Base-by-base conservation (phyloP, 495 filamentous ascomycete species). In the Penicillium desertorum region DNA sequence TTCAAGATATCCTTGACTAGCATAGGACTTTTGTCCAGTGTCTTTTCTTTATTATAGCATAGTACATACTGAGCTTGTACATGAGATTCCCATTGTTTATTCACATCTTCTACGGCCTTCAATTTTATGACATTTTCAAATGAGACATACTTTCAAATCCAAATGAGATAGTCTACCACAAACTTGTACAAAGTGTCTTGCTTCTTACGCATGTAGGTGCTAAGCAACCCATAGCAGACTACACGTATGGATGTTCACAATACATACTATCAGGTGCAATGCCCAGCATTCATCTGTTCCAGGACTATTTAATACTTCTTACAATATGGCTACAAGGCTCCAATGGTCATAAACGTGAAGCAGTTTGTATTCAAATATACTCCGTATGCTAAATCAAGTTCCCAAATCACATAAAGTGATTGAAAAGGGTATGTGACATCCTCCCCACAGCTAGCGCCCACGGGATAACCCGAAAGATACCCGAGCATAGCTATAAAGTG, bases 401-500 rank as follows among this genome's bases (percentile, higher is more conserved):
- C 7, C 5, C 23, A 22, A 20, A 22, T 16, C 42, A 22, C 20
- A 11, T 16, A 34, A 12, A 34, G 30, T 34, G 30, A n/a, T 2
- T 20, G 14, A 34, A 49, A 41, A 30, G 30, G 58, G 52, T 36
- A 52, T 53, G 49, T 57, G 17, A 58, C 59, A 54, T 44, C 54
- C 55, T 61, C 54, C 34, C 49, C n/a, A 56, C 59, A 29, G 42
- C 30, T 19, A 54, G 44, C 54, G 53, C 59, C 59, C 44, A 29
- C 27, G 36, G 25, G 34, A 20, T 34, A 43, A 30, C 54, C 43
- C 59, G 54, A 54, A 45, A 51, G 54, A 57, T 54, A 17, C 43
- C 25, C 48, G 27, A 58, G 54, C 42, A 23, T 37, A 62, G 60
- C 45, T 48, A 48, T 48, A 59, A 57, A 54, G 39, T 55, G 60